A percentile compares a stretch with the other conserved stretches of the same genome.
These are phyloP conservation scores for Zangia roseola DNA, from an alignment of 768 basidiomycete species.

Conservation along the genomic window DNA sequence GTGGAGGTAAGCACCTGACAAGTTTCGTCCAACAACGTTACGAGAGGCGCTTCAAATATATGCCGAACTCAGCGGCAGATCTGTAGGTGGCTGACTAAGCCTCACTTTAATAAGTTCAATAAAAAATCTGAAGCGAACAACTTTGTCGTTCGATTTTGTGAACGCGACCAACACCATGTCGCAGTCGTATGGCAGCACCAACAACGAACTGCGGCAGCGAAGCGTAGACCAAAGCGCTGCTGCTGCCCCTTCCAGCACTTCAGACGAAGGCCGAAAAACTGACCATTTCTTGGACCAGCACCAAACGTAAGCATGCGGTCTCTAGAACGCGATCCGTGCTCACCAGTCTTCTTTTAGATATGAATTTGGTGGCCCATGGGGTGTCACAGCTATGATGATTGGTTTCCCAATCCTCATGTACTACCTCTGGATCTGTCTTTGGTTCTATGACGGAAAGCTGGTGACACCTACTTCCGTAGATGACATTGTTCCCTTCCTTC, in stretches of 20 bases:
- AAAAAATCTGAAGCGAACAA: slow-evolving; percentile 4
- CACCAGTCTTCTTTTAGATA: slow-evolving; percentile 50
- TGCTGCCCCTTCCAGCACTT: slow-evolving; percentile 33
- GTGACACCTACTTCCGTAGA: slow-evolving; percentile 65
- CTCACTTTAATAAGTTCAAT: not conserved
- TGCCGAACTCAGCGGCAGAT: slow-evolving; percentile 8
- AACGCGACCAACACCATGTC: slow-evolving; percentile 24
- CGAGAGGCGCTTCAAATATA: slow-evolving; percentile 23
- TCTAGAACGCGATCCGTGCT: not conserved
- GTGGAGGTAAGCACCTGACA: slow-evolving; percentile 11
- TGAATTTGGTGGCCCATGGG: slow-evolving; percentile 95
- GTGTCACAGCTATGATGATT: slow-evolving; percentile 89
- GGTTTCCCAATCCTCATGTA: slow-evolving; percentile 97
- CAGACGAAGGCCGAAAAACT: slow-evolving; percentile 69
- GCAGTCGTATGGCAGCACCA: slow-evolving; percentile 26
- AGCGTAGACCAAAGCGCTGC: slow-evolving; percentile 22
- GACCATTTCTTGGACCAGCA: slow-evolving; percentile 77
- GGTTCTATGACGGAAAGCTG: slow-evolving; percentile 90
- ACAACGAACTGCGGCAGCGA: slow-evolving; percentile 31
- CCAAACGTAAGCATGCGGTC: slow-evolving; percentile 42
- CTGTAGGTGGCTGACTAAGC: slow-evolving; percentile 19
- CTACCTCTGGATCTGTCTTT: slow-evolving; percentile 96
- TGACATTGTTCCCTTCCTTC: slow-evolving; percentile 76
- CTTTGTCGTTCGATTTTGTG: slow-evolving; percentile 11
- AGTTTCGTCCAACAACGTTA: not conserved